Evolutionary conservation across 1,284 basidiomycete species (phyloP), one percentile per base, ranked within the genome.

Genomic region (Trichosporon sp.): DNA sequence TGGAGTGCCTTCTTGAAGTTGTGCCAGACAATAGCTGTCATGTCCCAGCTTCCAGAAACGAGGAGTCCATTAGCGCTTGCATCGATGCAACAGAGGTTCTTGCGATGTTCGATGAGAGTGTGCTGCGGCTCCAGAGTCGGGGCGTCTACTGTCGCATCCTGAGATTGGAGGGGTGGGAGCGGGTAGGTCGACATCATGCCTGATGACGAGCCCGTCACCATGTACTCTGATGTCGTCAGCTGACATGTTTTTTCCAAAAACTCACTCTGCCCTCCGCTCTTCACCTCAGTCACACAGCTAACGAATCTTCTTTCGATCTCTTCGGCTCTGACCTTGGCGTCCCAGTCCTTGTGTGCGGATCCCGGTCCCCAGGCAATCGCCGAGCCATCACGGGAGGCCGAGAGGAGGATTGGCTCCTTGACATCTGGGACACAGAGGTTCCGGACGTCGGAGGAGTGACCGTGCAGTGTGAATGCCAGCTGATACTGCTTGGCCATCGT

Each of bases 41-140:
- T 89, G 81, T 99, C 96, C 95, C 95, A 99, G 65, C 92, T 95
- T 21, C 95, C 95, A n/a, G 92, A 95, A 62, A 95, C 87, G 65
- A 95, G 87, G 63, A 86, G 83, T 6, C 91, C 90, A 62, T 84
- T 83, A 11, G 85, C 77, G 21, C 86, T 85, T 5, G 87, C 85
- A 74, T 92, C 85, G 65, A 99, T 82, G 27, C 92, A 85, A 78
- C 95, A 99, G 14, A 99, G 86, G 74, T 99, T 99, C 61, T 89
- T 88, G 6, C 86, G 85, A 79, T 99, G 96, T 33, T 95, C 96
- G 57, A 93, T 76, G 27, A 95, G 84, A n/a, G 87, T 86, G 80
- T 88, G 91, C 69, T 85, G 83, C 7, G 92, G 90, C 66, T 92
- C 88, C 60, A 86, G 84, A 69, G 83, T 85, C 33, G 76, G 77